Evolutionary conservation across 208 protist species (phyloP).

Genomic region (Blechomonas ayalai): DNA sequence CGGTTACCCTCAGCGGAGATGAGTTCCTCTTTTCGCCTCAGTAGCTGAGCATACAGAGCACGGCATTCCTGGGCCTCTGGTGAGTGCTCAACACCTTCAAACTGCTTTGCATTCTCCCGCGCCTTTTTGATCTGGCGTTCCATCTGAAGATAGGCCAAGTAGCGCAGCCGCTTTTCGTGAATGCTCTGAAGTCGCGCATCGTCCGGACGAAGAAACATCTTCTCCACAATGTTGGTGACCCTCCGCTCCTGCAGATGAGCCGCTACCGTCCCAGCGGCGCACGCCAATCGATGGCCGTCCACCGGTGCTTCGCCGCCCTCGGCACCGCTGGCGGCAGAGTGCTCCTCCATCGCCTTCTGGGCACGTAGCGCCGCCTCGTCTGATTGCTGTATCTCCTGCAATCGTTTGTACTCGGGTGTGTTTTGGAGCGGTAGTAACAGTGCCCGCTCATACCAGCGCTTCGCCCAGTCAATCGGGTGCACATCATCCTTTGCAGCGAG

Average conservation of each 20-base stretch:
- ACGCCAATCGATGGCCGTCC: constrained; percentile 10
- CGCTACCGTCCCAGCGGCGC: constrained; percentile 16
- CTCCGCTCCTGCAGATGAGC: constrained; percentile 26
- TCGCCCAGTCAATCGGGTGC: constrained; percentile 73
- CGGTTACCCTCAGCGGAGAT: no score
- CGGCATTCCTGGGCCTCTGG: constrained; percentile 48
- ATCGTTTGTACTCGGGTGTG: constrained; percentile 62
- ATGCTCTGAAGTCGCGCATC: constrained; percentile 51
- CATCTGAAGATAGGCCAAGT: constrained; percentile 82
- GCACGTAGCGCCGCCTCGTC: constrained; percentile 25
- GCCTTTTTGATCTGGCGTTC: constrained; percentile 72
- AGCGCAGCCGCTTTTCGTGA: constrained; percentile 72
- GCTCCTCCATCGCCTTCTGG: constrained; percentile 12
- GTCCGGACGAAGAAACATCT: constrained; percentile 75
- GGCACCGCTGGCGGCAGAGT: neutral
- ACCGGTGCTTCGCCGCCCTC: neutral
- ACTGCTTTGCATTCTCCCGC: constrained; percentile 57
- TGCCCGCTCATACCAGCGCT: constrained; percentile 80
- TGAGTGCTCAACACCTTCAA: constrained; percentile 48
- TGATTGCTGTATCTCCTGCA: constrained; percentile 39
- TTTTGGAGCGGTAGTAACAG: constrained; percentile 61
- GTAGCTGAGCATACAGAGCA: constrained; percentile 34
- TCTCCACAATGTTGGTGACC: constrained; percentile 58
- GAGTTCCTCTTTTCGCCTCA: constrained; percentile 16
- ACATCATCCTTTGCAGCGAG: constrained; percentile 61